A percentile compares a stretch with the other conserved stretches of the same genome.
Conservation (phyloP, 495 filamentous ascomycete genomes). For the Collariella sp. region DNA sequence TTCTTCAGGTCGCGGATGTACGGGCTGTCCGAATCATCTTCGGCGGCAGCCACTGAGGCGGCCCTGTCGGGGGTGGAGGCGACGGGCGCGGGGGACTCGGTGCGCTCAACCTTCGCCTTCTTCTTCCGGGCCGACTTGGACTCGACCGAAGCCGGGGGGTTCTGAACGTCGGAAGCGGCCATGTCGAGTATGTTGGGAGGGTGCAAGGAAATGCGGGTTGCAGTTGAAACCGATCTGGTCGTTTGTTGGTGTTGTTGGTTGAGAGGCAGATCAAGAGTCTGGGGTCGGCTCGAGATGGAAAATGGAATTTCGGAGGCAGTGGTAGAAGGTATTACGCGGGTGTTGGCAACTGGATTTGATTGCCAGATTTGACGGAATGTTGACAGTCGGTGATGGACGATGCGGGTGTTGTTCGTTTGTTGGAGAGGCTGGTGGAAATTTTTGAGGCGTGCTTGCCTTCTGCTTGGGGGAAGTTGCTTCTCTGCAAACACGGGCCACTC, state of each 20-base stretch:
- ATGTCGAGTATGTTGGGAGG: conserved; percentile 28
- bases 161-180: conserved; percentile 44
- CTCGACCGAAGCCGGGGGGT: conserved; percentile 39
- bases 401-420: not conserved
- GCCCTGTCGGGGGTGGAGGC: conserved; percentile 34
- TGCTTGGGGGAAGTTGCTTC: not conserved
- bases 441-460: conserved; percentile 3
- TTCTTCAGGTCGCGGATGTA: conserved; percentile 83
- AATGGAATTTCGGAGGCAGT: not conserved
- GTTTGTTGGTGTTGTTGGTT: not conserved
- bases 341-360: conserved; percentile 1
- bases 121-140: conserved; percentile 65
- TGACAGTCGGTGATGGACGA: not conserved
- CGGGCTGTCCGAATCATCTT: conserved; percentile 53
- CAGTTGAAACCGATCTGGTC: not conserved
- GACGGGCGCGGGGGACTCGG: conserved; percentile 40
- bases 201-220: conserved; percentile 1
- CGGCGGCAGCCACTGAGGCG: conserved; percentile 28
- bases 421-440: conserved; percentile 5
- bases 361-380: conserved; percentile 3
- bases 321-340: not conserved
- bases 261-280: not conserved
- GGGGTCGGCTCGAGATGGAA: conserved; percentile 1
- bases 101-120: conserved; percentile 51
- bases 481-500: conserved; percentile 16